Conservation (phyloP, 2,329 filamentous ascomycete genomes). For the Aspergillus calidoustus region DNA sequence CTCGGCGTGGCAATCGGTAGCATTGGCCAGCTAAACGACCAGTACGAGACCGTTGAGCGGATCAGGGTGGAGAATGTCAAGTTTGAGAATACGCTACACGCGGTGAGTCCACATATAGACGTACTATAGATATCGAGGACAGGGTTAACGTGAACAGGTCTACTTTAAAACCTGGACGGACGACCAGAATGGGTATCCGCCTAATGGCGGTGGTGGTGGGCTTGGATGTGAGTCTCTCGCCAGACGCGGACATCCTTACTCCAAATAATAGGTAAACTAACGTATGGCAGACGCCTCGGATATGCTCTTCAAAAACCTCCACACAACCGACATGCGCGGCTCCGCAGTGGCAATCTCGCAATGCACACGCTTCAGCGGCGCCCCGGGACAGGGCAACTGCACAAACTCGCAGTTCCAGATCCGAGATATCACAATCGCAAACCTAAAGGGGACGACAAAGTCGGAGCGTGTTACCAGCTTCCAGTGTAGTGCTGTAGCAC, state of each 20-base stretch:
- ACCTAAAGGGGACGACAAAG: constrained; percentile 26
- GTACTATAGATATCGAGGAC: neutral
- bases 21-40: constrained; percentile 59
- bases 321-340: constrained; percentile 32
- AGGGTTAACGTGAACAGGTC: constrained; percentile 20
- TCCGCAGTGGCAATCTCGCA: constrained; percentile 44
- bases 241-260: neutral
- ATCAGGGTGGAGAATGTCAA: constrained; percentile 55
- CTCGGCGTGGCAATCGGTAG: constrained; percentile 62
- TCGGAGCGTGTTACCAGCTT: constrained; percentile 31
- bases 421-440: constrained; percentile 32
- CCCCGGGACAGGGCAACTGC: constrained; percentile 41
- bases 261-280: neutral
- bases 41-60: constrained; percentile 56
- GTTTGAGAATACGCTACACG: constrained; percentile 53
- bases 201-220: constrained; percentile 64
- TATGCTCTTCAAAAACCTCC: constrained; percentile 44
- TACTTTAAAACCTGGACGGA: constrained; percentile 66
- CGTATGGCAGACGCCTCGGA: constrained; percentile 35
- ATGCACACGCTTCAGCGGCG: constrained; percentile 45
- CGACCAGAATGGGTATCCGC: constrained; percentile 55
- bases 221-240: constrained; percentile 51
- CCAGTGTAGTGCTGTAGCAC: constrained; percentile 37
- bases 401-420: constrained; percentile 49
- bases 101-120: constrained; percentile 22